Conservation (phyloP, 768 basidiomycete genomes). For the Rhizopogon rudus region DNA sequence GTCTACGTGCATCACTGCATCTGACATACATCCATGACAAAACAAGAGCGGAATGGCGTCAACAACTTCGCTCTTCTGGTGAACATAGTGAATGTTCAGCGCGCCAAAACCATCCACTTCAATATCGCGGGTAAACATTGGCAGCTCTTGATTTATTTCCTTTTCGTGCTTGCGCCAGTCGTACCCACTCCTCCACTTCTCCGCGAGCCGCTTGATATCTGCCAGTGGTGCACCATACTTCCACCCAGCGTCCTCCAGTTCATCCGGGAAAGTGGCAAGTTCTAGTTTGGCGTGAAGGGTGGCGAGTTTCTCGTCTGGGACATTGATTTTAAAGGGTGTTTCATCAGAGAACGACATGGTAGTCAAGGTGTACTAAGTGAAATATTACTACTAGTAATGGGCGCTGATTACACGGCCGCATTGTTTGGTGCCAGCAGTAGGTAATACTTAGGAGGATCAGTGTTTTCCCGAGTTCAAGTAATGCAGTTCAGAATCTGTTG, state of each 20-base stretch:
- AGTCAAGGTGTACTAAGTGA: no score
- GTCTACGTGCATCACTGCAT: neutral
- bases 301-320: conserved; percentile 39
- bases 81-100: conserved; percentile 55
- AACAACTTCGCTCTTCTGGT: conserved; percentile 39
- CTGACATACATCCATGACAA: conserved; percentile 48
- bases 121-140: conserved; percentile 44
- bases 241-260: conserved; percentile 46
- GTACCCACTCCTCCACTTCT: conserved; percentile 47
- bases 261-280: conserved; percentile 47
- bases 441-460: no score
- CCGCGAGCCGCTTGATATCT: conserved; percentile 43
- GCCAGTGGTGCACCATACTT: conserved; percentile 49
- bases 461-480: no score
- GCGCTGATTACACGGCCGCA: no score
- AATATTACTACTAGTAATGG: no score
- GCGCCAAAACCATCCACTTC: conserved; percentile 40
- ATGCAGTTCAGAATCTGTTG: no score
- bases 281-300: conserved; percentile 42
- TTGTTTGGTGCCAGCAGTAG: no score
- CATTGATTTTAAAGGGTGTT: conserved; percentile 40
- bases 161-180: conserved; percentile 54
- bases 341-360: conserved; percentile 25
- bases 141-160: conserved; percentile 32
- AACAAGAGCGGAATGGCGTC: conserved; percentile 59